Evolutionary conservation across 2,329 filamentous ascomycete species (phyloP).

Genomic region (Phyllosticta citrichinensis): DNA sequence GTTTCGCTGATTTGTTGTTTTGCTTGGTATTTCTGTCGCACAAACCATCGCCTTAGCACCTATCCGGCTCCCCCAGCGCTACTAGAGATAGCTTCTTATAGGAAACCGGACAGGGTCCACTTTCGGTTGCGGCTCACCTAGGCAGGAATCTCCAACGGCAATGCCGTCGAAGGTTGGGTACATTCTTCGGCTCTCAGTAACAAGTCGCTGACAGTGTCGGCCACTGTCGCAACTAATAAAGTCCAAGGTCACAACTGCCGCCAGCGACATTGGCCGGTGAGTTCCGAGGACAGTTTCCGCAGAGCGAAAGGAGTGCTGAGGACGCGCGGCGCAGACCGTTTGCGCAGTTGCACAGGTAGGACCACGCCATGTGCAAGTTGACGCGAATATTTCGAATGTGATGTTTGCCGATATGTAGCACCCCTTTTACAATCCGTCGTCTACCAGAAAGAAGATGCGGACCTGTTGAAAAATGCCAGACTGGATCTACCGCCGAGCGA

Average conservation of each 20-base stretch:
- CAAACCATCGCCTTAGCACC: not conserved
- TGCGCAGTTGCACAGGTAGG: not conserved
- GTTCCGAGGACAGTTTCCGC: not conserved
- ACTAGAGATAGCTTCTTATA: no score
- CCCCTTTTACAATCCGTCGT: constrained; percentile 29
- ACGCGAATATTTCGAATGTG: not conserved
- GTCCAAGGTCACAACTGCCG: not conserved
- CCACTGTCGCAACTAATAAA: not conserved
- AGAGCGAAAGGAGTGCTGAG: not conserved
- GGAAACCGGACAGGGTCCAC: not conserved
- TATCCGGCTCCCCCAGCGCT: not conserved
- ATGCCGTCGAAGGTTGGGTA: not conserved
- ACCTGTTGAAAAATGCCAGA: constrained; percentile 9
- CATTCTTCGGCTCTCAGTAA: not conserved
- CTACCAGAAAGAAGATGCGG: constrained; percentile 13
- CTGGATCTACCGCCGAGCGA: constrained; percentile 2
- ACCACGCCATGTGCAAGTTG: not conserved
- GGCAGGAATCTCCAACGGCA: not conserved
- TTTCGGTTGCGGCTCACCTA: not conserved
- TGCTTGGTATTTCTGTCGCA: not conserved
- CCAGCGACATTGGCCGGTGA: not conserved
- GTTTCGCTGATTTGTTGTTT: not conserved
- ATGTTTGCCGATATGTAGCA: constrained; percentile 19
- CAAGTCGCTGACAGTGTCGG: not conserved
- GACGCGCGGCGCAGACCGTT: not conserved